Percentiles rank a stretch among this genome's conserved stretches.
Conservation (phyloP, 768 basidiomycete species). For the Tricholoma sp. region DNA sequence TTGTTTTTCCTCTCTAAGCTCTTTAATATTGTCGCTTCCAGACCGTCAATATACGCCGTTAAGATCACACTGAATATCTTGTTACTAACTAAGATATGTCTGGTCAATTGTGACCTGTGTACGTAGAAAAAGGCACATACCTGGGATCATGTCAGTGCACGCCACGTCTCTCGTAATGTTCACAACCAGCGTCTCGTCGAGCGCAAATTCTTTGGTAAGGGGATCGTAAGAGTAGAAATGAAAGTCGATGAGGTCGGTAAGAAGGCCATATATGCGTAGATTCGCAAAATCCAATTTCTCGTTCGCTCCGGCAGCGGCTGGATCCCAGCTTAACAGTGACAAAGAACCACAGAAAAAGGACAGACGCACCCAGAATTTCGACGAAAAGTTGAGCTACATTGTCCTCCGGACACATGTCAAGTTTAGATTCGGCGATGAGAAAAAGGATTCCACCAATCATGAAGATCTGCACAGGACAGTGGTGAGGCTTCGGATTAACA, state of each 20-base stretch:
- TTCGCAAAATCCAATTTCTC: slow-evolving; percentile 5
- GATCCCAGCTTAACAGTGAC: background rate
- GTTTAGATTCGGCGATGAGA: slow-evolving; percentile 10
- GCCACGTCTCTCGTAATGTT: slow-evolving; percentile 10
- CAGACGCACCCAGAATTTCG: slow-evolving; percentile 11
- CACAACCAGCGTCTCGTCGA: slow-evolving; percentile 15
- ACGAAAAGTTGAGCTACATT: slow-evolving; percentile 13
- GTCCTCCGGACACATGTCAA: background rate
- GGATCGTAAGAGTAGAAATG: slow-evolving; percentile 20
- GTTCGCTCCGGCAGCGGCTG: background rate
- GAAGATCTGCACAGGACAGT: slow-evolving; percentile 2
- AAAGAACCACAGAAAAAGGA: slow-evolving; percentile 1
- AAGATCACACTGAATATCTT: slow-evolving; percentile 17
- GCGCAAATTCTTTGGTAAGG: slow-evolving; percentile 9
- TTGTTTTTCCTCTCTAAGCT: slow-evolving; percentile 2
- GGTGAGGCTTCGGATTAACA: background rate
- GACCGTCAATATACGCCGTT: slow-evolving; percentile 14
- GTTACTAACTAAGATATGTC: slow-evolving; percentile 1
- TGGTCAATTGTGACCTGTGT: too few species aligned
- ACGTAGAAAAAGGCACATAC: slow-evolving; percentile 5
- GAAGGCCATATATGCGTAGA: slow-evolving; percentile 18
- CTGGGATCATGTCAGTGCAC: slow-evolving; percentile 16
- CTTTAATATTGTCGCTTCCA: slow-evolving; percentile 5
- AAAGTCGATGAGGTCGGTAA: slow-evolving; percentile 18
- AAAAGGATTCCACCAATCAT: slow-evolving; percentile 12